Conservation (phyloP, 1,284 basidiomycete genomes). For the Ustilago curta region DNA sequence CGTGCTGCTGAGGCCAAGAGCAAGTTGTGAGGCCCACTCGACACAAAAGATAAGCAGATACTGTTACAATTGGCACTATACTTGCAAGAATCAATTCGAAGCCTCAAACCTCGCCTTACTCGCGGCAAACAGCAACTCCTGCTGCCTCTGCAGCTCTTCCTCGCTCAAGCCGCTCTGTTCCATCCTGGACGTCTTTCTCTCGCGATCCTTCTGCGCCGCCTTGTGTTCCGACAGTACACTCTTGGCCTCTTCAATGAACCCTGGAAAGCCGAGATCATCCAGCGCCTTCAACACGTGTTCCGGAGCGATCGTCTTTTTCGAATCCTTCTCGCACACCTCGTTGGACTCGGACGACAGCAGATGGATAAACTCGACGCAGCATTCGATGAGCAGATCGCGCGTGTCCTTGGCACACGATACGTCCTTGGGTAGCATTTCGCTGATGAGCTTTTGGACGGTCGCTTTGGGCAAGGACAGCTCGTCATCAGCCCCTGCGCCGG, state of each 20-base stretch:
- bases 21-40: conserved; percentile 13
- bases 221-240: conserved; percentile 94
- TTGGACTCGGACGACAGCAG: conserved; percentile 97
- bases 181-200: conserved; percentile 78
- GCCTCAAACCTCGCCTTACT: conserved; percentile 76
- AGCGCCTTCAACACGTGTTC: conserved; percentile 95
- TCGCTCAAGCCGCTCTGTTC: conserved; percentile 90
- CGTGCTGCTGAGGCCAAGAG: conserved; percentile 28
- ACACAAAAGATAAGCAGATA: background rate
- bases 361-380: conserved; percentile 99
- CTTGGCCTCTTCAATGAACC: conserved; percentile 87
- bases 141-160: conserved; percentile 86
- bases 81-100: conserved; percentile 30
- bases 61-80: conserved; percentile 8
- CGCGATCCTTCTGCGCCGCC: conserved; percentile 82
- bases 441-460: conserved; percentile 96
- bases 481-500: conserved; percentile 77
- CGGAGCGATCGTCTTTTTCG: conserved; percentile 99
- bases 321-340: conserved; percentile 95
- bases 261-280: conserved; percentile 90
- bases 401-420: conserved; percentile 95
- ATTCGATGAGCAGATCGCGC: conserved; percentile 94
- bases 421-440: conserved; percentile 88
- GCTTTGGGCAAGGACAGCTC: conserved; percentile 96
- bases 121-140: conserved; percentile 90